phyloP scores from a whole-genome alignment of 441 rosid species.

The Mallotus repandus region DNA sequence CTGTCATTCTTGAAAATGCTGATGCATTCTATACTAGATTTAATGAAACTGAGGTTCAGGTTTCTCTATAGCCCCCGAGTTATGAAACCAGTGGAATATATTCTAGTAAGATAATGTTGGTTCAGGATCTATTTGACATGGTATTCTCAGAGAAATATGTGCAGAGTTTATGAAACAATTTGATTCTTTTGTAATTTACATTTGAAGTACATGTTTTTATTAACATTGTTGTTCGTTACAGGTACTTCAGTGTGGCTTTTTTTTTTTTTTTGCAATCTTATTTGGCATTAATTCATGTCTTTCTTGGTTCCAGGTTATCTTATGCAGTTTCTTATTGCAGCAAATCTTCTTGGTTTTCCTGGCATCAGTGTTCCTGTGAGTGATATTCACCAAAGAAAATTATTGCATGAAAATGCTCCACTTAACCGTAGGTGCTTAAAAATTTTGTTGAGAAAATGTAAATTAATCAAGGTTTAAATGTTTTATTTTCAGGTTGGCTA shows the following conservation, averaged over 20 bases:
- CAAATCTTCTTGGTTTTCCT: too few species aligned
- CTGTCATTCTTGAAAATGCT: neutral
- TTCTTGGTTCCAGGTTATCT: too few species aligned
- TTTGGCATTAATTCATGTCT: too few species aligned
- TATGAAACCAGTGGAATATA: neutral
- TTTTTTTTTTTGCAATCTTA: too few species aligned
- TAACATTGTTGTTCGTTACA: too few species aligned
- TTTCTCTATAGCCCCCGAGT: neutral
- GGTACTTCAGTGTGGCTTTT: too few species aligned
- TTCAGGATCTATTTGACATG: neutral
- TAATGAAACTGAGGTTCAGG: neutral
- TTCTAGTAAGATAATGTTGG: neutral
- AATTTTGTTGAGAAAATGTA: neutral
- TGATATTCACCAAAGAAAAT: neutral
- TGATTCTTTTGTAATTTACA: too few species aligned
- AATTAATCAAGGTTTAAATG: neutral
- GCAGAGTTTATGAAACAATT: neutral
- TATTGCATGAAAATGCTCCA: neutral
- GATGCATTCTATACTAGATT: neutral
- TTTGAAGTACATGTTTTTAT: too few species aligned
- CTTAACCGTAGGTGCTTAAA: neutral
- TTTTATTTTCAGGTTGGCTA: conserved; percentile 61
- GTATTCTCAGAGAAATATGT: neutral
- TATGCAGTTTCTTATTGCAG: too few species aligned
- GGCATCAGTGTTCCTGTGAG: conserved; percentile 11